These are phyloP conservation scores for Rhododendron mucronatum DNA, from an alignment of 148 eudicot species.

Conservation along the genomic window DNA sequence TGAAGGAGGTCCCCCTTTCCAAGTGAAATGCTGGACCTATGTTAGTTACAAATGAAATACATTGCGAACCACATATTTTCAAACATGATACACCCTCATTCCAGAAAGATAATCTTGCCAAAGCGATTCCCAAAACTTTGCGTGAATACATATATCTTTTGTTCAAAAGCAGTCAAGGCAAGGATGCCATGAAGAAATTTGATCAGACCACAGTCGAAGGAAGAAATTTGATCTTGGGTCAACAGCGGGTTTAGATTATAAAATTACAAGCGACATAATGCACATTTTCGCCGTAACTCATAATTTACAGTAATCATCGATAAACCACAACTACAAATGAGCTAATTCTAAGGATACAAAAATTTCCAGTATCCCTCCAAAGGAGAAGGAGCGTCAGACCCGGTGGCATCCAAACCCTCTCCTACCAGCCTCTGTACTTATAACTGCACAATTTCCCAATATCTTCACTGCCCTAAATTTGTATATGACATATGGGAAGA, in stretches of 20 bases:
- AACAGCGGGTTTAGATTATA: neutral
- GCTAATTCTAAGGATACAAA: conserved; percentile 1
- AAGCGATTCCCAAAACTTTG: neutral
- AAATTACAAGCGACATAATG: neutral
- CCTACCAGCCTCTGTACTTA: neutral
- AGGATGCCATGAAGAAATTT: neutral
- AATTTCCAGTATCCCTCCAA: neutral
- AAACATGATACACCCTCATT: neutral
- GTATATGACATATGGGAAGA: neutral
- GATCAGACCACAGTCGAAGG: neutral
- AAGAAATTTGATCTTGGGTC: neutral
- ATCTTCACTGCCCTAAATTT: neutral
- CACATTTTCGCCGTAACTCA: neutral
- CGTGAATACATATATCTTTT: neutral
- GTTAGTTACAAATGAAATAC: neutral
- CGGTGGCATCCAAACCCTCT: neutral
- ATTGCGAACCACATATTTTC: neutral
- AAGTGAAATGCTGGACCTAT: neutral
- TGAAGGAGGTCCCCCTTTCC: neutral
- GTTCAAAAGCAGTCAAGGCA: neutral
- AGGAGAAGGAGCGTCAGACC: neutral
- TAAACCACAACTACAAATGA: neutral
- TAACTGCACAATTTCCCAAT: neutral
- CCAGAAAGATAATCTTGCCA: neutral
- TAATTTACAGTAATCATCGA: conserved; percentile 9